Percentiles rank a stretch among this genome's conserved stretches.
Evolutionary conservation across 2,329 filamentous ascomycete genomes (phyloP).

Genomic region (Meredithiella fracta): DNA sequence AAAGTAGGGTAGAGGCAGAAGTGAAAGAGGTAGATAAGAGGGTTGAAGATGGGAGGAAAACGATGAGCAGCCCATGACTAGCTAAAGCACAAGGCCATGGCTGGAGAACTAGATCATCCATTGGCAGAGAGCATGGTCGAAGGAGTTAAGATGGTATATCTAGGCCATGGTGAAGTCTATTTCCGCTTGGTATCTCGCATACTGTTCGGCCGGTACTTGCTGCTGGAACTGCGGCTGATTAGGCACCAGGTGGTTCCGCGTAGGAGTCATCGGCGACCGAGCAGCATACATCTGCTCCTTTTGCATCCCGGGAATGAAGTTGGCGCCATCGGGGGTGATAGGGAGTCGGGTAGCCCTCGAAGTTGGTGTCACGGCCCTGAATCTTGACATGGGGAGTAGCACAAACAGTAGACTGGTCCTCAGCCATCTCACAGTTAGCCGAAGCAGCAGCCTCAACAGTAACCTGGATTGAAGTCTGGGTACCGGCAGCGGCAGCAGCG

Average conservation of each 20-base stretch:
- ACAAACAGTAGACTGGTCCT: conserved; percentile 41
- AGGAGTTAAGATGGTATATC: background rate
- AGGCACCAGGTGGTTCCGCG: conserved; percentile 29
- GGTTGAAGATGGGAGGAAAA: background rate
- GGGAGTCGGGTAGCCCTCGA: conserved; percentile 71
- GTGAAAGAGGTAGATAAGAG: background rate
- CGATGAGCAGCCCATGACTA: background rate
- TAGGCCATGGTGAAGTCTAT: conserved; percentile 14
- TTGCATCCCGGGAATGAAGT: conserved; percentile 30
- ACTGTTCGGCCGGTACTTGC: conserved; percentile 11
- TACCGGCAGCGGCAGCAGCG: conserved; percentile 19
- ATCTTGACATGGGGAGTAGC: conserved; percentile 62
- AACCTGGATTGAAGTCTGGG: conserved; percentile 27
- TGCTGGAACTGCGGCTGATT: conserved; percentile 17
- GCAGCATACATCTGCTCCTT: conserved; percentile 32
- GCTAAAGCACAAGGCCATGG: background rate
- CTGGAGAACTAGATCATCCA: background rate
- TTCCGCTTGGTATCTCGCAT: conserved; percentile 8
- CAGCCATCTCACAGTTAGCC: conserved; percentile 31
- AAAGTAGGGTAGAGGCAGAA: background rate
- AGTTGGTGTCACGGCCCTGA: conserved; percentile 36
- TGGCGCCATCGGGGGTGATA: conserved; percentile 60
- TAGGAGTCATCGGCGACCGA: conserved; percentile 46
- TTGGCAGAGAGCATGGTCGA: background rate
- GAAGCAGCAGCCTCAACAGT: conserved; percentile 65